Percentiles rank a stretch among this genome's conserved stretches.
Evolutionary conservation across 2,329 filamentous ascomycete genomes (phyloP).

Genomic region (Hypoxylon sp.): DNA sequence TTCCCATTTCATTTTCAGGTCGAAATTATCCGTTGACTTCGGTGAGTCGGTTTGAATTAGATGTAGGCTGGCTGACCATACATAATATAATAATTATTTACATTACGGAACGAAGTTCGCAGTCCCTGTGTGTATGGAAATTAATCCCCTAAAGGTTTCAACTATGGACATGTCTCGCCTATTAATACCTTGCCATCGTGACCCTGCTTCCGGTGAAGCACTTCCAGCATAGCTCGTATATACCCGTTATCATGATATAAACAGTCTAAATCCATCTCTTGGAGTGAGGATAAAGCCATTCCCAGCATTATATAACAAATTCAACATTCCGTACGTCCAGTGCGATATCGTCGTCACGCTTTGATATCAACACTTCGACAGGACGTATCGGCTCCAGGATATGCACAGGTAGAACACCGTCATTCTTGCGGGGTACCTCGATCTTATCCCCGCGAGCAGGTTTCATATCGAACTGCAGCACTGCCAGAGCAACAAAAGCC

Average conservation of each 20-base stretch:
- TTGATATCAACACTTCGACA: constrained; percentile 49
- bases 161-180: constrained; percentile 19
- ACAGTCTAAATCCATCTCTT: constrained; percentile 4
- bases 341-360: constrained; percentile 23
- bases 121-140: constrained; percentile 6
- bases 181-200: constrained; percentile 13
- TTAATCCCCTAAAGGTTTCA: constrained; percentile 2
- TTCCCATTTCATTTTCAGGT: neutral
- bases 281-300: neutral
- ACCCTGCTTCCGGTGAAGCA: neutral
- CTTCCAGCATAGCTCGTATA: constrained; percentile 22
- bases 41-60: neutral
- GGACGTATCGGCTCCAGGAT: constrained; percentile 51
- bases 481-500: constrained; percentile 53
- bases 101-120: neutral
- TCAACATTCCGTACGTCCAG: constrained; percentile 21
- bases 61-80: too few species aligned
- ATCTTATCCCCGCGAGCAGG: constrained; percentile 42
- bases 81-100: neutral
- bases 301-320: constrained; percentile 32
- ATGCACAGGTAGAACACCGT: constrained; percentile 53
- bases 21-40: neutral
- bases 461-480: constrained; percentile 54
- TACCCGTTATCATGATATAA: constrained; percentile 13
- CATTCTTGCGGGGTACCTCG: constrained; percentile 52